Conservation (phyloP, 148 eudicot genomes). For the Rhododendron griersonianum region DNA sequence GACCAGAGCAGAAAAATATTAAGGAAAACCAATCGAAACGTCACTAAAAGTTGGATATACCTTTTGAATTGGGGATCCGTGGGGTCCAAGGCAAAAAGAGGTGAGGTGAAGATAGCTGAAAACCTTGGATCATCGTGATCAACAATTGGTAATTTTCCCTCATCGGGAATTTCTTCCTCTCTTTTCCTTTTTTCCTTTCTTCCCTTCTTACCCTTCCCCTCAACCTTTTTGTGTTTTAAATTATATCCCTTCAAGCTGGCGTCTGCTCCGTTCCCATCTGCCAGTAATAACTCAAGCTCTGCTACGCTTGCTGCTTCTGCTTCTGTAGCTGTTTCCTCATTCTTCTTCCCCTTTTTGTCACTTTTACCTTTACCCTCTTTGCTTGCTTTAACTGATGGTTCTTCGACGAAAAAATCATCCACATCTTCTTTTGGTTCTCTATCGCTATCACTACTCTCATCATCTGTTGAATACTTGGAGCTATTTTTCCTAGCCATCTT, state of each 20-base stretch:
- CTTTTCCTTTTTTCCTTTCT: slow-evolving; percentile 51
- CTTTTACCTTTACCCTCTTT: slow-evolving; percentile 29
- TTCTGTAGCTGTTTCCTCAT: slow-evolving; percentile 33
- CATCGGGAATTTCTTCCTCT: slow-evolving; percentile 48
- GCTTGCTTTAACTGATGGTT: slow-evolving; percentile 27
- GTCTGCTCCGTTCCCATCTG: slow-evolving; percentile 60
- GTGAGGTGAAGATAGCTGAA: slow-evolving; percentile 54
- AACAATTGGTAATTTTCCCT: slow-evolving; percentile 58
- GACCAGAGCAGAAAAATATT: neutral
- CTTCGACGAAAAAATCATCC: slow-evolving; percentile 80
- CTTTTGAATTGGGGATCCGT: slow-evolving; percentile 95
- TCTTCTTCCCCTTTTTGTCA: slow-evolving; percentile 21
- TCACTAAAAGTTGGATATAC: slow-evolving; percentile 24
- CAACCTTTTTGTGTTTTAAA: slow-evolving; percentile 55
- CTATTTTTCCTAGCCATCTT: slow-evolving; percentile 54
- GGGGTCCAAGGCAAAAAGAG: slow-evolving; percentile 76
- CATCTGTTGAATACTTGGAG: slow-evolving; percentile 72
- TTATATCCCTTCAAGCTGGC: slow-evolving; percentile 70
- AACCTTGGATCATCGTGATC: slow-evolving; percentile 83
- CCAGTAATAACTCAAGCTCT: slow-evolving; percentile 86
- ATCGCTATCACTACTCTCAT: slow-evolving; percentile 55
- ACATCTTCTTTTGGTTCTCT: slow-evolving; percentile 40
- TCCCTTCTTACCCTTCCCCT: slow-evolving; percentile 65
- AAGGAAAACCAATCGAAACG: neutral
- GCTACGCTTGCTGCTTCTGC: slow-evolving; percentile 68